These are phyloP conservation scores for Capsicum chinense DNA, from an alignment of 257 asterid species.

Conservation along the genomic window DNA sequence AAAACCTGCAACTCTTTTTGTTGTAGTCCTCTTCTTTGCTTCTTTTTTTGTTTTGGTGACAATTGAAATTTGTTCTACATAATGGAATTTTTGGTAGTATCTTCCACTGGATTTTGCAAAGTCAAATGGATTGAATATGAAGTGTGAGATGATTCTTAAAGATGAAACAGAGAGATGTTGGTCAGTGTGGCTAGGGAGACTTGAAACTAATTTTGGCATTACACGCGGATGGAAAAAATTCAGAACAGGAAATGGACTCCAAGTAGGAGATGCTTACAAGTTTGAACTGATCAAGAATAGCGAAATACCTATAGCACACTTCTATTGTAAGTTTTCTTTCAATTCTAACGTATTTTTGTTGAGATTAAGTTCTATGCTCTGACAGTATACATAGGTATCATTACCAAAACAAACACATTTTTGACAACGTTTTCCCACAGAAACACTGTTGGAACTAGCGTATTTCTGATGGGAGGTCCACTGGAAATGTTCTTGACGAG, in stretches of 20 bases:
- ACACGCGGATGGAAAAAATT: slow-evolving; percentile 3
- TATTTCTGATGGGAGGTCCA: too few relatives aligned
- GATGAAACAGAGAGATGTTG: slow-evolving; percentile 27
- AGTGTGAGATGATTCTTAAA: slow-evolving; percentile 3
- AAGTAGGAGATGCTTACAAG: slow-evolving; percentile 35
- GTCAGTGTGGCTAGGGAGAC: not conserved
- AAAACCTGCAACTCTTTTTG: not conserved
- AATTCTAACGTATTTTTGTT: not conserved
- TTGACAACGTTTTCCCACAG: too few relatives aligned
- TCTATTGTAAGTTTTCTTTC: slow-evolving; percentile 21
- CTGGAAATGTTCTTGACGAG: too few relatives aligned
- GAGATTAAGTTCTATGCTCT: not conserved
- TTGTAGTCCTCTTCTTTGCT: not conserved
- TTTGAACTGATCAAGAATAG: slow-evolving; percentile 37
- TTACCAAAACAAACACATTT: not conserved
- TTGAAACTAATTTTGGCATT: not conserved
- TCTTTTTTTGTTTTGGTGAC: not conserved
- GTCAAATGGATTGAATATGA: slow-evolving; percentile 22
- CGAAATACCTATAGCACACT: slow-evolving; percentile 23
- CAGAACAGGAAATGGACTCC: slow-evolving; percentile 26
- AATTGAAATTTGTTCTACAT: not conserved
- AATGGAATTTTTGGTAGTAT: not conserved
- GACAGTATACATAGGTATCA: not conserved
- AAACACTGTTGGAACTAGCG: too few relatives aligned
- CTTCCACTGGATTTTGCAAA: slow-evolving; percentile 23